phyloP scores from a whole-genome alignment of 2,329 filamentous ascomycete genomes.

The Monosporascus sp. region DNA sequence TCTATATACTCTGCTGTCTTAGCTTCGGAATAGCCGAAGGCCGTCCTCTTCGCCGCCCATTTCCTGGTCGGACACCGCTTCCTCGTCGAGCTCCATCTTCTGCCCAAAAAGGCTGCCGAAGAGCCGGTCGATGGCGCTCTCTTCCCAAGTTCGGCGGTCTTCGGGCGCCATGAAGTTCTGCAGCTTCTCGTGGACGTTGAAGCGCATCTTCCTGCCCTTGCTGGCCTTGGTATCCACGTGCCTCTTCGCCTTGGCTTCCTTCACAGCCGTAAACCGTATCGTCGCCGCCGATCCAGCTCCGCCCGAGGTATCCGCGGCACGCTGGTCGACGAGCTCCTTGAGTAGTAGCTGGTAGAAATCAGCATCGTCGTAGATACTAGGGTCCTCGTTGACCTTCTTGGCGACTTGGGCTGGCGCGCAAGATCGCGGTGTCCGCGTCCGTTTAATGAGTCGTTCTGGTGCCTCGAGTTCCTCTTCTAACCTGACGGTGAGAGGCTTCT shows the following conservation, averaged over 20 bases:
- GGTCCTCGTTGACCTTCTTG: constrained; percentile 51
- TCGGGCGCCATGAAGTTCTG: constrained; percentile 98
- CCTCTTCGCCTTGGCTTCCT: constrained; percentile 75
- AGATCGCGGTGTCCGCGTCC: constrained; percentile 66
- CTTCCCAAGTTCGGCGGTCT: constrained; percentile 74
- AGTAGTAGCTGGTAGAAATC: constrained; percentile 92
- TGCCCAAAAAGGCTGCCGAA: constrained; percentile 72
- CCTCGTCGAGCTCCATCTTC: constrained; percentile 60
- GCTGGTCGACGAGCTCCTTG: constrained; percentile 88
- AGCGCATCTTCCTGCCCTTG: constrained; percentile 90
- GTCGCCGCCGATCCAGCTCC: constrained; percentile 43
- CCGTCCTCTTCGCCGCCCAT: constrained; percentile 49
- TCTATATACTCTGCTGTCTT: constrained; percentile 2
- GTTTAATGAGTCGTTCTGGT: constrained; percentile 62
- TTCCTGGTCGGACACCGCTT: constrained; percentile 43
- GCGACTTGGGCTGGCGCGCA: constrained; percentile 68
- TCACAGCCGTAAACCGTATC: constrained; percentile 61
- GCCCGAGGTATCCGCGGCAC: constrained; percentile 61
- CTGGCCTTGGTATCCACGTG: constrained; percentile 89
- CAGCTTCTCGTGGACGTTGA: constrained; percentile 92
- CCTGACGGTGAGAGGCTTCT: constrained; percentile 61
- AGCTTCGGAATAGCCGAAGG: constrained; percentile 44
- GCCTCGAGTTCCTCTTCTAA: constrained; percentile 64
- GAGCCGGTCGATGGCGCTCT: constrained; percentile 70
- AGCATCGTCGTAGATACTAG: constrained; percentile 80